A percentile compares a stretch with the other conserved stretches of the same genome.
Conservation (phyloP, 2,329 filamentous ascomycete genomes). For the Aspergillus texensis region DNA sequence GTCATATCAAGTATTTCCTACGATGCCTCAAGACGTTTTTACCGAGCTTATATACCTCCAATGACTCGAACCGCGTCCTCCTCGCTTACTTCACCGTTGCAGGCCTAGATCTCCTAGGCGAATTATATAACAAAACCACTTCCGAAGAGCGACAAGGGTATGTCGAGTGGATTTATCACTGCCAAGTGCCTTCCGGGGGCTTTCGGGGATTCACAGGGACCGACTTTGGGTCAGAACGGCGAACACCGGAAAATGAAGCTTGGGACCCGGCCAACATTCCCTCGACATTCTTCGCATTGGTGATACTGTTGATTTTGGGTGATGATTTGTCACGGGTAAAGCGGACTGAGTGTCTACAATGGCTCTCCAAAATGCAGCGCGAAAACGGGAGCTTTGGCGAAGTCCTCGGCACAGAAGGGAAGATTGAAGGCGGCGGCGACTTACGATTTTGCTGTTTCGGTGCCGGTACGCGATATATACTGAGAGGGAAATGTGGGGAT, state of each 20-base stretch:
- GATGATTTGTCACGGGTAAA: slow-evolving; percentile 69
- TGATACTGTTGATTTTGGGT: slow-evolving; percentile 68
- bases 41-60: slow-evolving; percentile 80
- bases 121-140: slow-evolving; percentile 59
- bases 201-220: slow-evolving; percentile 84
- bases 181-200: slow-evolving; percentile 83
- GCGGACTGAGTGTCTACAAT: slow-evolving; percentile 67
- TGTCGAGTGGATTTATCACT: slow-evolving; percentile 77
- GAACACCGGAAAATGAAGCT: slow-evolving; percentile 55
- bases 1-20: slow-evolving; percentile 89
- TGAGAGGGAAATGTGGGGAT: slow-evolving; percentile 65
- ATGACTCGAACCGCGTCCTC: slow-evolving; percentile 87
- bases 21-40: slow-evolving; percentile 82
- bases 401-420: slow-evolving; percentile 62
- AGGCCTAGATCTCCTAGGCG: slow-evolving; percentile 77
- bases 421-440: slow-evolving; percentile 77
- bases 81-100: slow-evolving; percentile 88
- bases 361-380: slow-evolving; percentile 77
- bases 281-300: slow-evolving; percentile 85
- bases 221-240: slow-evolving; percentile 51
- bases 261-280: slow-evolving; percentile 83
- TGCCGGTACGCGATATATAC: slow-evolving; percentile 76
- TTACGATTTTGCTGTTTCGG: slow-evolving; percentile 88
- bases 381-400: slow-evolving; percentile 91
- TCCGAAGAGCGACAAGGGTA: slow-evolving; percentile 58